phyloP scores from a whole-genome alignment of 139 green algal species.

The Picochlorum sp. region DNA sequence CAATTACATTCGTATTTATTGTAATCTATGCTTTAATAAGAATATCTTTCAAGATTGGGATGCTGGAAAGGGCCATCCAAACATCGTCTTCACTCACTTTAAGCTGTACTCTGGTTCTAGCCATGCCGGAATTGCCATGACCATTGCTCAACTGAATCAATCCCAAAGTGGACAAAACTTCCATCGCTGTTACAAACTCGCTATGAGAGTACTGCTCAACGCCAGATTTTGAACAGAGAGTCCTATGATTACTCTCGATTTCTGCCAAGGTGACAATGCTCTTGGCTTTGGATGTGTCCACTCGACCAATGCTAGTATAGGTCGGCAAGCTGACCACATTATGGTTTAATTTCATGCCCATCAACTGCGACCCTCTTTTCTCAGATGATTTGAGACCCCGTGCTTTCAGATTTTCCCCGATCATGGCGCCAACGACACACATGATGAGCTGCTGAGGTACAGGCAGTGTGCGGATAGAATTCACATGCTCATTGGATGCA shows the following conservation, averaged over 20 bases:
- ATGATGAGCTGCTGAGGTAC: constrained; percentile 47
- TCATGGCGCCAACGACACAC: constrained; percentile 21
- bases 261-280: constrained; percentile 17
- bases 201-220: constrained; percentile 4
- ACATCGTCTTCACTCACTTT: constrained; percentile 25
- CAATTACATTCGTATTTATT: too few species aligned
- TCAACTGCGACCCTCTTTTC: not conserved
- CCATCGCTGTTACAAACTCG: constrained; percentile 17
- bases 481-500: constrained; percentile 12
- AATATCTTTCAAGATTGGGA: constrained; percentile 13
- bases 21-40: not conserved
- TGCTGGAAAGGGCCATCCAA: constrained; percentile 11
- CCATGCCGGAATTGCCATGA: not conserved
- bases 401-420: constrained; percentile 16
- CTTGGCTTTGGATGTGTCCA: not conserved
- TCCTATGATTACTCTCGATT: constrained; percentile 1
- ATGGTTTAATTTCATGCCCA: not conserved
- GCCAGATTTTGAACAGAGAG: constrained; percentile 16
- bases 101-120: constrained; percentile 9
- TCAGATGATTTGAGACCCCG: constrained; percentile 2
- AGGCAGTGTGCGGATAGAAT: constrained; percentile 27
- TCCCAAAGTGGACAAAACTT: not conserved
- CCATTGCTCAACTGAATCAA: constrained; percentile 8
- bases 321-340: too few species aligned
- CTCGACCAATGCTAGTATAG: not conserved